Evolutionary conservation across 805 yeast genomes (phyloP).

Genomic region (Metschnikowia koreensis): DNA sequence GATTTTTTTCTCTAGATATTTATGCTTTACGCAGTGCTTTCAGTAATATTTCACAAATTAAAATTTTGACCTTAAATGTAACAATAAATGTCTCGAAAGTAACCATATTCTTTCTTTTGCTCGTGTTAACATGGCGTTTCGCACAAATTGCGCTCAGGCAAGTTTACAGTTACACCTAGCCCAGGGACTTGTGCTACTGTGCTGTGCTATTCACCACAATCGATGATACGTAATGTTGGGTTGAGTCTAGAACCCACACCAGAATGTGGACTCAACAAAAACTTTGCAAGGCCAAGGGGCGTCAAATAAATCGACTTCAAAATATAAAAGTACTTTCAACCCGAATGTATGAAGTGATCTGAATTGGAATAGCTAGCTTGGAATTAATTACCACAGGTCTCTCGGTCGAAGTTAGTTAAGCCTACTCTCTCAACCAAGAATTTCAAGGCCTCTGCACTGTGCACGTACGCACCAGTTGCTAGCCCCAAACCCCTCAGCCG

Average conservation of each 20-base stretch:
- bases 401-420: not conserved
- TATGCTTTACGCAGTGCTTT: not conserved
- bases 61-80: too few relatives aligned
- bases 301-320: too few relatives aligned
- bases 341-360: too few relatives aligned
- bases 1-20: too few relatives aligned
- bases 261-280: not conserved
- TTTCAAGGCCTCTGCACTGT: not conserved
- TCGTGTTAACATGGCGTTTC: too few relatives aligned
- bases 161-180: not conserved
- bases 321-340: too few relatives aligned
- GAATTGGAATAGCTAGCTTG: too few relatives aligned
- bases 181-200: not conserved
- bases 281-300: not conserved
- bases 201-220: not conserved
- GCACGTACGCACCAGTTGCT: not conserved
- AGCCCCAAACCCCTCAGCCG: not conserved
- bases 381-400: too few relatives aligned
- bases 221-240: not conserved
- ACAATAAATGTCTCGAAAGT: too few relatives aligned
- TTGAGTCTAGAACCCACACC: not conserved
- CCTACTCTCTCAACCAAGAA: not conserved
- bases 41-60: not conserved
- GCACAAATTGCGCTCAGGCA: not conserved
- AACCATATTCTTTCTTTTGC: too few relatives aligned